A percentile compares a stretch with the other conserved stretches of the same genome.
Evolutionary conservation across 768 basidiomycete genomes (phyloP).

Genomic region (Leucocoprinus birnbaumii): DNA sequence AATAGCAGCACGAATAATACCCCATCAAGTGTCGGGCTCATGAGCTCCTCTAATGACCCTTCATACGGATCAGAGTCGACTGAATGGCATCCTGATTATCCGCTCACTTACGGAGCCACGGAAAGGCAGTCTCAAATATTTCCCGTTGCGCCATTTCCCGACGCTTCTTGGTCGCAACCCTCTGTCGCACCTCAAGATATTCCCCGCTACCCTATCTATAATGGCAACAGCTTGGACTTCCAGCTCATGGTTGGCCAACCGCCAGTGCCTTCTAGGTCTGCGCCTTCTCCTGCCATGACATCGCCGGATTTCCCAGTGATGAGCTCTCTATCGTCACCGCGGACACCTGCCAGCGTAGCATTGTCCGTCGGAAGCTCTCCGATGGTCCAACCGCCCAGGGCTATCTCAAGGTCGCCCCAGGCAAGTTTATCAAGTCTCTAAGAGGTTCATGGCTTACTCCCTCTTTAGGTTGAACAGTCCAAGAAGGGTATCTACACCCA

Average conservation of each 20-base stretch:
- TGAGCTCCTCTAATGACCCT: not conserved
- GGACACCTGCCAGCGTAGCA: slow-evolving; percentile 2
- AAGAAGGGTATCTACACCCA: slow-evolving; percentile 32
- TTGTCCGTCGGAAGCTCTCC: slow-evolving; percentile 8
- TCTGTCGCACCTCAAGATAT: not conserved
- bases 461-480: slow-evolving; percentile 14
- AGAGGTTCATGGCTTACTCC: slow-evolving; percentile 8
- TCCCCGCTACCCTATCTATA: not conserved
- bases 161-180: not conserved
- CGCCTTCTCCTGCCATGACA: not conserved
- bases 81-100: slow-evolving; percentile 4
- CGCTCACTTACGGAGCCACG: not conserved
- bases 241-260: not conserved
- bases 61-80: slow-evolving; percentile 6
- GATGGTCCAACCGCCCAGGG: slow-evolving; percentile 6
- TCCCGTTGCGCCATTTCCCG: not conserved
- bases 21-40: not conserved
- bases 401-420: slow-evolving; percentile 1
- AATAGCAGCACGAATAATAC: not conserved
- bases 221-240: not conserved
- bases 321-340: slow-evolving; percentile 3
- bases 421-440: not conserved
- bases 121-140: not conserved
- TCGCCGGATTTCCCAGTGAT: slow-evolving; percentile 4
- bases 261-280: too few relatives aligned